phyloP scores from a whole-genome alignment of 371 early-diverging fungal genomes.

The Chytridiales sp. region DNA sequence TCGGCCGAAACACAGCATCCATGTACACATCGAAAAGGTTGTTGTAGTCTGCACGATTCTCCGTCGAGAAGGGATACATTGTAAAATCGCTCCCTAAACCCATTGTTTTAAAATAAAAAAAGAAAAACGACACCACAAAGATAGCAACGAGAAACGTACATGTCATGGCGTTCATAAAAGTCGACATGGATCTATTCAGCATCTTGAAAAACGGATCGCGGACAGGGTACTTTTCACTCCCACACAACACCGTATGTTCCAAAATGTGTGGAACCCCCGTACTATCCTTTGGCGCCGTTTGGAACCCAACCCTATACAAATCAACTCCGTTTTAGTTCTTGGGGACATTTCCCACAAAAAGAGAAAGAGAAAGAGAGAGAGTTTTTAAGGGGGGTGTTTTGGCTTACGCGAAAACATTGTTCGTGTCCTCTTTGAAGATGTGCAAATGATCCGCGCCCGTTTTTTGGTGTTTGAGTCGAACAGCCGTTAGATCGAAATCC shows the following conservation, averaged over 20 bases:
- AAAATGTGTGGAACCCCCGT: slow-evolving; percentile 94
- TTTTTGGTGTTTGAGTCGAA: slow-evolving; percentile 65
- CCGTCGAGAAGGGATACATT: slow-evolving; percentile 91
- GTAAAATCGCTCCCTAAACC: slow-evolving; percentile 79
- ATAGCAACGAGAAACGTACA: slow-evolving; percentile 39
- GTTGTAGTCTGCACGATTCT: slow-evolving; percentile 79
- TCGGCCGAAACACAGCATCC: slow-evolving; percentile 87
- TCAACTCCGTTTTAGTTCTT: neutral
- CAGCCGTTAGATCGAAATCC: slow-evolving; percentile 69
- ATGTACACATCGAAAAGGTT: slow-evolving; percentile 90
- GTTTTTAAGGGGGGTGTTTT: neutral
- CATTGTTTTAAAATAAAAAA: too few relatives aligned
- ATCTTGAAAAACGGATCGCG: slow-evolving; percentile 98
- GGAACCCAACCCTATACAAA: slow-evolving; percentile 71
- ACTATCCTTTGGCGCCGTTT: slow-evolving; percentile 77
- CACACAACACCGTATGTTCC: slow-evolving; percentile 94
- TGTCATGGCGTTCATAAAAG: slow-evolving; percentile 97
- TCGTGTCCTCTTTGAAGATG: slow-evolving; percentile 78
- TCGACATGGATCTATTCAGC: slow-evolving; percentile 92
- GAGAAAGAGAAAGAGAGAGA: neutral
- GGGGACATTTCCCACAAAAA: neutral
- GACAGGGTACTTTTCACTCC: slow-evolving; percentile 83
- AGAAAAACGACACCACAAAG: neutral
- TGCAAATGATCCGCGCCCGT: slow-evolving; percentile 90
- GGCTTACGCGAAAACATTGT: slow-evolving; percentile 78